Percentiles rank a stretch among this genome's conserved stretches.
These are phyloP conservation scores for Neophaeococcomyces mojaviensis DNA, from an alignment of 2,329 filamentous ascomycete genomes.

Conservation along the genomic window DNA sequence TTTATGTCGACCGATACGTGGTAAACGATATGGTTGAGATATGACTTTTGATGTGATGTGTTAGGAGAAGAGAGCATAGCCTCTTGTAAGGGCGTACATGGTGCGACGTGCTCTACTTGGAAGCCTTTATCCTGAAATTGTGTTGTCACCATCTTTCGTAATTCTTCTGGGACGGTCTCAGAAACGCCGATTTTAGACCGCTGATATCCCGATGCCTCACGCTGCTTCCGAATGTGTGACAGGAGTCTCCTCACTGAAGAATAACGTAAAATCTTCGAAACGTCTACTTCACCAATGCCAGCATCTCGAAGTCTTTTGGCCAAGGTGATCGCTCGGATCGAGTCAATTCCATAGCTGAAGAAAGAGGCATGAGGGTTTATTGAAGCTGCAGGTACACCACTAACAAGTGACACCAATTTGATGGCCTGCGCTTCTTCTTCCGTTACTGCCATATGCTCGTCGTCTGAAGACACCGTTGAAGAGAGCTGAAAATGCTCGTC, in stretches of 20 bases:
- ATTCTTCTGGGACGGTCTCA: neutral
- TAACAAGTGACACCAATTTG: constrained; percentile 44
- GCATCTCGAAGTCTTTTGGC: constrained; percentile 48
- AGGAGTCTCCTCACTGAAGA: constrained; percentile 58
- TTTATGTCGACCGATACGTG: constrained; percentile 46
- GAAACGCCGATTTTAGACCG: neutral
- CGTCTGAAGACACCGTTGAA: constrained; percentile 23
- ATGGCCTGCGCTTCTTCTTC: constrained; percentile 51
- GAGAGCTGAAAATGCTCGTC: constrained; percentile 39
- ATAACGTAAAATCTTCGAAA: constrained; percentile 64
- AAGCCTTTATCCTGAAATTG: constrained; percentile 6
- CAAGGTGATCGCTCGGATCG: constrained; percentile 69
- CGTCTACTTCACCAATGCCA: constrained; percentile 46
- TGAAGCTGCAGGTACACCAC: constrained; percentile 37
- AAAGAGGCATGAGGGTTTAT: constrained; percentile 64
- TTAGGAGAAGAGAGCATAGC: constrained; percentile 65
- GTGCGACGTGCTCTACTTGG: constrained; percentile 53
- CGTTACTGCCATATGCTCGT: constrained; percentile 33
- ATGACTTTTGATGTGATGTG: constrained; percentile 44
- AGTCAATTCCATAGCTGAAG: constrained; percentile 72
- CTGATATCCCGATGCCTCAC: neutral
- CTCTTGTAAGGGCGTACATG: constrained; percentile 82
- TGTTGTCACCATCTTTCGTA: neutral
- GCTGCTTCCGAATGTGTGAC: neutral
- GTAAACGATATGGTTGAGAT: constrained; percentile 67